Evolutionary conservation across 495 filamentous ascomycete species (phyloP).

Genomic region (Aspergillus asperescens): DNA sequence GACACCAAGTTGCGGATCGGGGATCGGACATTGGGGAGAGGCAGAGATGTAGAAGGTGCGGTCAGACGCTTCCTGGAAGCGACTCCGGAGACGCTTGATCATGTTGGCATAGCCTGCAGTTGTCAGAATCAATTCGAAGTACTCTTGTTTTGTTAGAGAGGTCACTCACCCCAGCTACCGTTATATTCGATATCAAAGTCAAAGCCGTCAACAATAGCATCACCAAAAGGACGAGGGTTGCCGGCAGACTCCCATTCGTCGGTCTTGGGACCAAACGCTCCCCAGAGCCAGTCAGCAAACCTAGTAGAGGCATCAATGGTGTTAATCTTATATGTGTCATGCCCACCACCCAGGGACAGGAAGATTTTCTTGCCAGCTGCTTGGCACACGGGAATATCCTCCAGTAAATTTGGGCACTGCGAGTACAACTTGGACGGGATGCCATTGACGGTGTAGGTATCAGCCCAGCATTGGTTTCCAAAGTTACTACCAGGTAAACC

Average conservation of each 20-base stretch:
- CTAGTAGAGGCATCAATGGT: slow-evolving; percentile 29
- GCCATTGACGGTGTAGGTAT: slow-evolving; percentile 6
- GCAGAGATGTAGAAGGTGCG: slow-evolving; percentile 58
- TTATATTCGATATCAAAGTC: slow-evolving; percentile 61
- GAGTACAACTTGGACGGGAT: neutral
- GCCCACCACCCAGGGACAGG: slow-evolving; percentile 58
- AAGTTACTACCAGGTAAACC: slow-evolving; percentile 9
- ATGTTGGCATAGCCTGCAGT: slow-evolving; percentile 39
- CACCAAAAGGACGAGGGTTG: slow-evolving; percentile 55
- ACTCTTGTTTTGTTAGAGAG: neutral
- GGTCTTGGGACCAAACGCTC: slow-evolving; percentile 52
- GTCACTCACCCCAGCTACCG: slow-evolving; percentile 39
- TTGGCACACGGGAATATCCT: slow-evolving; percentile 49
- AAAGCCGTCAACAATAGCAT: slow-evolving; percentile 62
- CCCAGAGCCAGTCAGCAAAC: slow-evolving; percentile 61
- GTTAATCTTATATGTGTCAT: slow-evolving; percentile 35
- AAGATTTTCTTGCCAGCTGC: slow-evolving; percentile 59
- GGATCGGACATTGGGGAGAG: slow-evolving; percentile 59
- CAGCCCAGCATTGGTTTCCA: slow-evolving; percentile 13
- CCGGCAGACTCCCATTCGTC: slow-evolving; percentile 28
- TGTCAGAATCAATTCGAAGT: slow-evolving; percentile 10
- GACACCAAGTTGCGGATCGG: slow-evolving; percentile 51
- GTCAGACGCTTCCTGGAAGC: slow-evolving; percentile 40
- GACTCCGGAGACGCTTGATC: slow-evolving; percentile 46
- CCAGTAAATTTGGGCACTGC: neutral